These are phyloP conservation scores for Saccharomycopsis selenospora DNA, from an alignment of 805 yeast species.

Conservation along the genomic window DNA sequence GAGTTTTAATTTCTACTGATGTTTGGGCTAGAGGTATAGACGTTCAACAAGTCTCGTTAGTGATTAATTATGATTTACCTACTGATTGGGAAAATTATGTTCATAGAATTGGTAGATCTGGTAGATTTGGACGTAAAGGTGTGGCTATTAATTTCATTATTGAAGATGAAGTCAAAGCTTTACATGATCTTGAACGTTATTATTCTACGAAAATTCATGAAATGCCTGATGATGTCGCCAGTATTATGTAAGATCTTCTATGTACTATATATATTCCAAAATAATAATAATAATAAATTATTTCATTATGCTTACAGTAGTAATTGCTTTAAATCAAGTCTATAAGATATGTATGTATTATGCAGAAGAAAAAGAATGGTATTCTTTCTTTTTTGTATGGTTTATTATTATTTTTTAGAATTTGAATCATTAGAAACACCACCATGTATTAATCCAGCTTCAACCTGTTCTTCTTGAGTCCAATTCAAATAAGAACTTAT, in stretches of 20 bases:
- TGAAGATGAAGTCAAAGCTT: conserved; percentile 60
- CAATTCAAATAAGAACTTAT: conserved; percentile 79
- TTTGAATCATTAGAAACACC: conserved; percentile 1
- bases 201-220: conserved; percentile 70
- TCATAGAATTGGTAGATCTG: conserved; percentile 97
- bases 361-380: too few species aligned
- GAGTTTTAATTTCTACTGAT: conserved; percentile 93
- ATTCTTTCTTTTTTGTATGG: too few species aligned
- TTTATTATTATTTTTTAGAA: background rate
- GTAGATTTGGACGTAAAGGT: conserved; percentile 98
- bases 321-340: too few species aligned
- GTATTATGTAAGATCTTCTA: too few species aligned
- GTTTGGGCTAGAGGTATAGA: conserved; percentile 98
- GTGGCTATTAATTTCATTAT: conserved; percentile 94
- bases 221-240: conserved; percentile 54
- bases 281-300: too few species aligned
- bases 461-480: conserved; percentile 73
- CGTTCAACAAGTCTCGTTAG: conserved; percentile 95
- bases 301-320: too few species aligned
- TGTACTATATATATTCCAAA: too few species aligned
- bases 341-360: too few species aligned
- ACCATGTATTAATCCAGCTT: conserved; percentile 59
- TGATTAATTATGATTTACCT: conserved; percentile 93
- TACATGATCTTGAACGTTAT: conserved; percentile 69
- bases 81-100: conserved; percentile 89